Evolutionary conservation across 352 stramenopile species (phyloP).

Genomic region (Phytophthora syringae): DNA sequence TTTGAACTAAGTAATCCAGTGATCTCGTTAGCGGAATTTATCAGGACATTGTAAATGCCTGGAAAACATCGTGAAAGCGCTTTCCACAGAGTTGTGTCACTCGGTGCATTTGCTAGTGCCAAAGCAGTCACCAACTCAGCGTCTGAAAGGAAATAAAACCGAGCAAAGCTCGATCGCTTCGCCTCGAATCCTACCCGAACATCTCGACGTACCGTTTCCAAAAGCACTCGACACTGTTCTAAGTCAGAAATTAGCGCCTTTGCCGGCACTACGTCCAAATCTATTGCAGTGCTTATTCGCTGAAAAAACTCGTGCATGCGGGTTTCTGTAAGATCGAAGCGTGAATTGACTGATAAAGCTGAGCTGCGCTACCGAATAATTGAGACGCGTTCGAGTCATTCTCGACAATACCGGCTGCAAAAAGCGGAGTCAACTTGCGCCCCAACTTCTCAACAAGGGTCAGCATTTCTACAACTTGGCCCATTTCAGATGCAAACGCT

Average conservation of each 20-base stretch:
- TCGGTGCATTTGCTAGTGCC: conserved; percentile 19
- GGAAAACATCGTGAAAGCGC: conserved; percentile 66
- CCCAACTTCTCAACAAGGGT: conserved; percentile 50
- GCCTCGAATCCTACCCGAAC: conserved; percentile 56
- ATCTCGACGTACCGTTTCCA: conserved; percentile 53
- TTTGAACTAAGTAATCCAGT: conserved; percentile 55
- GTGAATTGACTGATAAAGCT: conserved; percentile 45
- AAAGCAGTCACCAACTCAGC: conserved; percentile 58
- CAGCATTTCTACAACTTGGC: conserved; percentile 48
- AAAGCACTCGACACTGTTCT: conserved; percentile 38
- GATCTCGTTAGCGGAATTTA: conserved; percentile 62
- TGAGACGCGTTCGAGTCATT: conserved; percentile 45
- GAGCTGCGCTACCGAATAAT: conserved; percentile 50
- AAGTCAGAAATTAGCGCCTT: conserved; percentile 43
- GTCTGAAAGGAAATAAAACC: conserved; percentile 78
- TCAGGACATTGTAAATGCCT: conserved; percentile 50
- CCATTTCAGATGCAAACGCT: conserved; percentile 50
- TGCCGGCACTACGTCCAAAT: not conserved
- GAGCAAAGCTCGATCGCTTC: conserved; percentile 61
- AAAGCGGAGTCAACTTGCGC: conserved; percentile 56
- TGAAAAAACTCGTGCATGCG: conserved; percentile 46
- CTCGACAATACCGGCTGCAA: conserved; percentile 58
- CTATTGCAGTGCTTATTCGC: not conserved
- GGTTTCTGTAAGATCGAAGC: conserved; percentile 34
- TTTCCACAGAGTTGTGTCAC: conserved; percentile 46